Evolutionary conservation across 2,329 filamentous ascomycete species (phyloP), one percentile per base, ranked within the genome.

Genomic region (Colletotrichum chrysophilum): DNA sequence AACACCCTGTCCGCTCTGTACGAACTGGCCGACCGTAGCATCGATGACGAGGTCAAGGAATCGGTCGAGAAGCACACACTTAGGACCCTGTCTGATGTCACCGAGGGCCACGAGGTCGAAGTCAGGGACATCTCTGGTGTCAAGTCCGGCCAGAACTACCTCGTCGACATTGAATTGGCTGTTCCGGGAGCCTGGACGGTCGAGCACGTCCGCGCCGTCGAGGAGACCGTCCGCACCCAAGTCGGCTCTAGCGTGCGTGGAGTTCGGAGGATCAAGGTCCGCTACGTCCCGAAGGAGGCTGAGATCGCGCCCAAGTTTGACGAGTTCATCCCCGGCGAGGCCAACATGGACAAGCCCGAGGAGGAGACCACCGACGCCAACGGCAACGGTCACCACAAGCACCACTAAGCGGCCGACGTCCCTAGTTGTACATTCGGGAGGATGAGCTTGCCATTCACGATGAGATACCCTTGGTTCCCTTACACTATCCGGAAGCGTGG

Each of bases 71-170:
- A 91, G 79, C 92, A 95, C 34, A 90, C 91, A 0, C 85, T 87
- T 36, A 91, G 90, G 79, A 91, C 90, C 5, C 85, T 97, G 24
- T 85, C 85, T 18, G 87, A 87, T 7, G 81, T 94, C 24, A 83
- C 84, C 67, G 86, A 90, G 66, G 87, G 91, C 65, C 86, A 90
- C 64, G 86, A 92, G 70, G 89, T 96, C 10, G 92, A 95, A 81
- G 86, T 98, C 61, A 91, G 94, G 60, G 94, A 95, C 60, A 91
- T 98, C 4, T 94, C 95, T 78, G 97, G 97, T 70, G 91, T 98
- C 85, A 99, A 99, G 86, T 97, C 95, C 5, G 97, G 97, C 34
- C 97, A 98, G 84, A 99, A 98, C 86, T 98, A 97, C 83, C 89
- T 98, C 34, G 93, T 98, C 79, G 97, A 98, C 80, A 84, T 99